Evolutionary conservation across 768 basidiomycete genomes (phyloP).

Genomic region (Suillus weaverae): DNA sequence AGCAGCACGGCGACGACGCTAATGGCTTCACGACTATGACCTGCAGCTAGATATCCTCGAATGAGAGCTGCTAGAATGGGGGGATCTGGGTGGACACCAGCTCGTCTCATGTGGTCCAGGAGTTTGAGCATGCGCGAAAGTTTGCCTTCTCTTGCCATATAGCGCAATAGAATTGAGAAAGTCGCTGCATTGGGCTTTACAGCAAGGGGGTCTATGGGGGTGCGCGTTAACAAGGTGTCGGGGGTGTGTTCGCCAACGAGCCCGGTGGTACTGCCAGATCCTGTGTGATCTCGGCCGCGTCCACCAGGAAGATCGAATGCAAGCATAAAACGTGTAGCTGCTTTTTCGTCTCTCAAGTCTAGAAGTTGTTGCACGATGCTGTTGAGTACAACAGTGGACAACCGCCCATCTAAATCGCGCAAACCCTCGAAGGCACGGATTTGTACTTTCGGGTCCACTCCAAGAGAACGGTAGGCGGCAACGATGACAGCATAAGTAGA

Average conservation of each 20-base stretch:
- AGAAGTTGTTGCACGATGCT: slow-evolving; percentile 63
- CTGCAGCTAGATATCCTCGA: slow-evolving; percentile 51
- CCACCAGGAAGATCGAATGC: slow-evolving; percentile 39
- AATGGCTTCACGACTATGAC: slow-evolving; percentile 50
- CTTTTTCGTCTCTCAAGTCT: slow-evolving; percentile 50
- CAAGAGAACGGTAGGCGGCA: slow-evolving; percentile 58
- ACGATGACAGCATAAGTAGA: slow-evolving; percentile 62
- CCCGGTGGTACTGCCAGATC: slow-evolving; percentile 25
- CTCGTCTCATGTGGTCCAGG: slow-evolving; percentile 45
- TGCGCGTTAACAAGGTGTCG: neutral
- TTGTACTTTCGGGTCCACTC: slow-evolving; percentile 56
- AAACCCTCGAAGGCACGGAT: slow-evolving; percentile 50
- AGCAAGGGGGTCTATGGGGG: slow-evolving; percentile 9
- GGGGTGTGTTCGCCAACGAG: slow-evolving; percentile 28
- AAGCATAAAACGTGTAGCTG: slow-evolving; percentile 48
- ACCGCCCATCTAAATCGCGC: slow-evolving; percentile 36
- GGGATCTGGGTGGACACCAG: slow-evolving; percentile 45
- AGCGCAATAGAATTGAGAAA: slow-evolving; percentile 62
- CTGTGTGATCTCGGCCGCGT: slow-evolving; percentile 16
- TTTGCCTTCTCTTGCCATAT: slow-evolving; percentile 46
- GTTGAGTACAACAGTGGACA: slow-evolving; percentile 63
- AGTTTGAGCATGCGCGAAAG: slow-evolving; percentile 46
- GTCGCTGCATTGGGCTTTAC: slow-evolving; percentile 56
- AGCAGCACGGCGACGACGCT: slow-evolving; percentile 51
- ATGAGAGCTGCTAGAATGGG: slow-evolving; percentile 54